These are phyloP conservation scores for Solanum megistacrolobum DNA, from an alignment of 257 asterid genomes.

Conservation along the genomic window DNA sequence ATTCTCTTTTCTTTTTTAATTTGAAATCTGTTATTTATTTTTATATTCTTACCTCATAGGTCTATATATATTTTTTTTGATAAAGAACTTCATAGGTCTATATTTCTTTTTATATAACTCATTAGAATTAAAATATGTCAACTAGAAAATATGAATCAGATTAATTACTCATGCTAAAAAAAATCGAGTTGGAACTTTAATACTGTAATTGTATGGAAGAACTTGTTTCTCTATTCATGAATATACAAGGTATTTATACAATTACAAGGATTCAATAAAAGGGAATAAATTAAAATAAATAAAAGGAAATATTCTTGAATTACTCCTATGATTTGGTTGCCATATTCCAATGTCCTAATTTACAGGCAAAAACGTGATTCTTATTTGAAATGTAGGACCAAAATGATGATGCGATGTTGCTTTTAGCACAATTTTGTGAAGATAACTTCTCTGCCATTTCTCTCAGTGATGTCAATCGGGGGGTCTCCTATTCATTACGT, in stretches of 20 bases:
- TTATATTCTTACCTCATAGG: neutral
- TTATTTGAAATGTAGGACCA: slow-evolving; percentile 47
- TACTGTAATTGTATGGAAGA: neutral
- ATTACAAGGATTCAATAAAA: neutral
- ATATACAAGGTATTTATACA: neutral
- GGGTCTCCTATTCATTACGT: slow-evolving; percentile 53
- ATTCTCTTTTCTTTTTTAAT: neutral
- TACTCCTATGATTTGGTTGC: neutral
- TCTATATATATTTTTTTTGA: neutral
- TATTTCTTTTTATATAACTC: neutral
- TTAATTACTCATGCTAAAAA: neutral
- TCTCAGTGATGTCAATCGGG: slow-evolving; percentile 36
- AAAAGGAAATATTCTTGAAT: neutral
- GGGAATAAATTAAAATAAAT: neutral
- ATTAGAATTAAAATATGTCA: neutral
- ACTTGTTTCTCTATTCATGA: neutral
- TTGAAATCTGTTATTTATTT: neutral
- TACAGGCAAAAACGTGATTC: neutral
- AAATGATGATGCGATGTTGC: slow-evolving; percentile 84
- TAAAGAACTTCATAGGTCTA: neutral
- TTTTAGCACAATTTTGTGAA: slow-evolving; percentile 87
- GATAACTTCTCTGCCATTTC: slow-evolving; percentile 80
- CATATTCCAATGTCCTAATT: neutral
- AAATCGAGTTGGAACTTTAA: neutral
- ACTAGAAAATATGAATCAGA: neutral